Evolutionary conservation across 1,284 basidiomycete species (phyloP).

Genomic region (Schizophyllum commune): DNA sequence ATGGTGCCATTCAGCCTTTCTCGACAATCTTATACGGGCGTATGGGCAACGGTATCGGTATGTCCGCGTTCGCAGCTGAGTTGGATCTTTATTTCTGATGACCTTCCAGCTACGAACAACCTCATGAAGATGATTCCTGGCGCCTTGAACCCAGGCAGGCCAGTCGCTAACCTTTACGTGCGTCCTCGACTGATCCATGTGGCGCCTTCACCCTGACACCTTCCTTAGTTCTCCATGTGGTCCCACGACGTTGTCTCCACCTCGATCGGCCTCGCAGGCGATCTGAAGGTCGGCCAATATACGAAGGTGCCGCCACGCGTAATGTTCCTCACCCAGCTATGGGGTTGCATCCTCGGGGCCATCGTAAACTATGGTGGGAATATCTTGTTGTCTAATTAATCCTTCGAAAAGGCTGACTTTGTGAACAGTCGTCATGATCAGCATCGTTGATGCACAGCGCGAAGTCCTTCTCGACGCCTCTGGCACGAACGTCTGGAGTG

Average conservation of each 20-base stretch:
- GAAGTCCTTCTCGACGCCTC: constrained; percentile 33
- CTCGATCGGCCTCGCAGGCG: constrained; percentile 5
- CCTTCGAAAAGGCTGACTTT: constrained; percentile 34
- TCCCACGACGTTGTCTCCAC: constrained; percentile 14
- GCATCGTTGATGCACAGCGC: constrained; percentile 35
- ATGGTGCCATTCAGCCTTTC: constrained; percentile 23
- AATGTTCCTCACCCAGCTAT: constrained; percentile 50
- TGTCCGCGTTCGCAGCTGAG: too few species aligned
- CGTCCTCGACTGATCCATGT: constrained; percentile 42
- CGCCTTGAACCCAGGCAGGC: constrained; percentile 30
- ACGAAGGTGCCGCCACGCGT: constrained; percentile 58
- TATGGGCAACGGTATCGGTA: constrained; percentile 47
- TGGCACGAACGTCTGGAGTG: constrained; percentile 28
- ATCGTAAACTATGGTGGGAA: constrained; percentile 11
- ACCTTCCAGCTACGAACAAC: constrained; percentile 35
- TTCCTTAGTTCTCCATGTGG: constrained; percentile 40
- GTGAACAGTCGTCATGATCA: constrained; percentile 35
- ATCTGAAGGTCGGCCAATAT: constrained; percentile 35
- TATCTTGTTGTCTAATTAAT: constrained; percentile 16
- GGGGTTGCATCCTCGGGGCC: constrained; percentile 43
- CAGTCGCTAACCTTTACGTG: constrained; percentile 43
- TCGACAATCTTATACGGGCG: constrained; percentile 37
- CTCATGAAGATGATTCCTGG: constrained; percentile 29
- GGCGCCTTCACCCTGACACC: constrained; percentile 33
- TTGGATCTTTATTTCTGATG: too few species aligned